These are phyloP conservation scores for Amylostereum areolatum DNA, from an alignment of 1,284 basidiomycete species.

Conservation along the genomic window DNA sequence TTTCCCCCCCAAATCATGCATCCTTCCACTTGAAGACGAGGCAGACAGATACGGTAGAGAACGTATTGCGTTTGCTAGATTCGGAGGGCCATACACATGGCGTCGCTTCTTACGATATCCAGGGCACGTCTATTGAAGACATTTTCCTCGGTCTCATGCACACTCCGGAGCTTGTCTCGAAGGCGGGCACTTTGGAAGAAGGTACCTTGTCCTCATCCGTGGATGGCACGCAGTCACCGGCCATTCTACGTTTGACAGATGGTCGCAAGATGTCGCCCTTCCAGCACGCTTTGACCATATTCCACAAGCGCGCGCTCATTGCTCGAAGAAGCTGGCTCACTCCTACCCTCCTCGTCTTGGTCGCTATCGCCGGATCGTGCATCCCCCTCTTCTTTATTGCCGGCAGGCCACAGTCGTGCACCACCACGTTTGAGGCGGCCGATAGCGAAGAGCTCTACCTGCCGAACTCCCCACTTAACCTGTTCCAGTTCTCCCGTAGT, in stretches of 20 bases:
- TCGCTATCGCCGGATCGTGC: conserved; percentile 59
- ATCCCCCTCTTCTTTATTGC: conserved; percentile 63
- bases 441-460: conserved; percentile 41
- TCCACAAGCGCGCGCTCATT: conserved; percentile 66
- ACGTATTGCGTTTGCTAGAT: conserved; percentile 52
- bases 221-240: conserved; percentile 6
- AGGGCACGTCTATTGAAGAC: conserved; percentile 73
- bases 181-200: conserved; percentile 7
- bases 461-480: conserved; percentile 33
- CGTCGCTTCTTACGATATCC: conserved; percentile 56
- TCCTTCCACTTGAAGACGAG: conserved; percentile 55
- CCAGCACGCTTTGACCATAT: conserved; percentile 61
- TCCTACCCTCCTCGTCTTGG: conserved; percentile 50
- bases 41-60: conserved; percentile 45
- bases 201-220: no score
- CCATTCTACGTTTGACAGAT: conserved; percentile 35
- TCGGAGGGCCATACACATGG: conserved; percentile 28
- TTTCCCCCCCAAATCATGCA: conserved; percentile 32
- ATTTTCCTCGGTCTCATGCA: conserved; percentile 74
- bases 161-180: conserved; percentile 18
- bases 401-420: conserved; percentile 45
- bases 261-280: conserved; percentile 47
- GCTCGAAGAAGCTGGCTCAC: conserved; percentile 64
- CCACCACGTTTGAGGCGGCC: conserved; percentile 27
- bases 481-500: conserved; percentile 15